Evolutionary conservation across 2,329 filamentous ascomycete genomes (phyloP).

Genomic region (Penicillium sp.): DNA sequence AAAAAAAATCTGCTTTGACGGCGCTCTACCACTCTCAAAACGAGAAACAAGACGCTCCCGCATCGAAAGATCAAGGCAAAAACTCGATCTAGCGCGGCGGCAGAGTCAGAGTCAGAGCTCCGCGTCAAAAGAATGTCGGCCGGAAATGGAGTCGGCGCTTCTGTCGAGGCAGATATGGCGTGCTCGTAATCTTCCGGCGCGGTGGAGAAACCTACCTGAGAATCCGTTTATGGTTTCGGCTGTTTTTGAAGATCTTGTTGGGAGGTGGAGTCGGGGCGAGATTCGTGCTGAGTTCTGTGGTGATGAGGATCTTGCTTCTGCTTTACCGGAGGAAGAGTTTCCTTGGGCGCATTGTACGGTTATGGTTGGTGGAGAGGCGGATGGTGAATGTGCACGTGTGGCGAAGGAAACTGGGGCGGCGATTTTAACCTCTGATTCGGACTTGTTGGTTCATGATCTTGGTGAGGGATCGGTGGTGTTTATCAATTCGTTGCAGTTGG

Average conservation of each 20-base stretch:
- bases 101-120: not conserved
- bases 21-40: slow-evolving; percentile 73
- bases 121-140: slow-evolving; percentile 7
- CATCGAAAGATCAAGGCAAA: slow-evolving; percentile 60
- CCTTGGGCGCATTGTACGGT: slow-evolving; percentile 47
- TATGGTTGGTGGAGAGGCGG: slow-evolving; percentile 83
- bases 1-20: slow-evolving; percentile 81
- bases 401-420: slow-evolving; percentile 62
- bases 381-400: slow-evolving; percentile 74
- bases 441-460: slow-evolving; percentile 76
- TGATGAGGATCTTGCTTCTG: slow-evolving; percentile 19
- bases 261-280: slow-evolving; percentile 41
- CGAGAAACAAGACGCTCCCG: slow-evolving; percentile 64
- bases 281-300: slow-evolving; percentile 25
- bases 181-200: slow-evolving; percentile 28
- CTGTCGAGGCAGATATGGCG: slow-evolving; percentile 32
- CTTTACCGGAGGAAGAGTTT: slow-evolving; percentile 27
- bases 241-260: slow-evolving; percentile 70
- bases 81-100: slow-evolving; percentile 57
- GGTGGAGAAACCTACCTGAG: slow-evolving; percentile 49
- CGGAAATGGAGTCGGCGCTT: slow-evolving; percentile 17
- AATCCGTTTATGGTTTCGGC: slow-evolving; percentile 77
- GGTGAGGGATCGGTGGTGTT: slow-evolving; percentile 69
- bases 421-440: slow-evolving; percentile 81
- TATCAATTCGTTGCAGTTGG: slow-evolving; percentile 64